Evolutionary conservation across 1,139 yeast genomes (phyloP).

Genomic region (Torulaspora globosa): DNA sequence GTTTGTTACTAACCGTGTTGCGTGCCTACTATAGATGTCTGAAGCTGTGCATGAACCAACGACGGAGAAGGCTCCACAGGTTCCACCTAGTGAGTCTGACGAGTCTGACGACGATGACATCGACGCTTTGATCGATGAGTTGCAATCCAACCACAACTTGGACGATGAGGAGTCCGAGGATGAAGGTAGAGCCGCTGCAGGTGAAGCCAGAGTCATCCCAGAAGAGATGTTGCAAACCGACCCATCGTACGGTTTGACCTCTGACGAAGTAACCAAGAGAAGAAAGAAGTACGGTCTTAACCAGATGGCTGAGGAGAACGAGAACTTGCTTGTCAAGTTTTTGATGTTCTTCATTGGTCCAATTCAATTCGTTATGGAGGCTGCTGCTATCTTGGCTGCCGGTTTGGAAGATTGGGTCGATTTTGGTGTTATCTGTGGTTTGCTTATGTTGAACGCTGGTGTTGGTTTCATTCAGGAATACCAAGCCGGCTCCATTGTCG

Average conservation of each 20-base stretch:
- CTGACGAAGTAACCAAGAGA: constrained; percentile 79
- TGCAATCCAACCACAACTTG: constrained; percentile 75
- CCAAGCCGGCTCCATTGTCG: constrained; percentile 97
- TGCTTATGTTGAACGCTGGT: constrained; percentile 80
- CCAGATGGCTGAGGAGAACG: constrained; percentile 92
- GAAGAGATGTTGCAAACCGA: constrained; percentile 88
- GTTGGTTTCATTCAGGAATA: constrained; percentile 97
- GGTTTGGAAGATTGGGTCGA: constrained; percentile 99
- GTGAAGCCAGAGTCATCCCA: constrained; percentile 64
- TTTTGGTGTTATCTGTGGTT: constrained; percentile 94
- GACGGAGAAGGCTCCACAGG: constrained; percentile 38
- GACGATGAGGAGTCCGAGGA: constrained; percentile 48
- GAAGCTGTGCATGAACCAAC: constrained; percentile 36
- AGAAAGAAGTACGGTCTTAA: constrained; percentile 91
- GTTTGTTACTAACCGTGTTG: constrained; percentile 3
- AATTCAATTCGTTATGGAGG: constrained; percentile 98
- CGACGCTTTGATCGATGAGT: constrained; percentile 82
- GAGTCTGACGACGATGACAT: constrained; percentile 71
- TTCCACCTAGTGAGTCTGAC: constrained; percentile 36
- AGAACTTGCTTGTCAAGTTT: constrained; percentile 78
- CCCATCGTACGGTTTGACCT: constrained; percentile 72
- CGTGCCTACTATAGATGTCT: constrained; percentile 24
- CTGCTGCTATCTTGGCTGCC: constrained; percentile 95
- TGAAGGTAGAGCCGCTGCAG: constrained; percentile 41
- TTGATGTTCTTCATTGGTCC: constrained; percentile 95